Base-by-base conservation (phyloP, 208 protist genomes). In the Wallacemonas sp. region DNA sequence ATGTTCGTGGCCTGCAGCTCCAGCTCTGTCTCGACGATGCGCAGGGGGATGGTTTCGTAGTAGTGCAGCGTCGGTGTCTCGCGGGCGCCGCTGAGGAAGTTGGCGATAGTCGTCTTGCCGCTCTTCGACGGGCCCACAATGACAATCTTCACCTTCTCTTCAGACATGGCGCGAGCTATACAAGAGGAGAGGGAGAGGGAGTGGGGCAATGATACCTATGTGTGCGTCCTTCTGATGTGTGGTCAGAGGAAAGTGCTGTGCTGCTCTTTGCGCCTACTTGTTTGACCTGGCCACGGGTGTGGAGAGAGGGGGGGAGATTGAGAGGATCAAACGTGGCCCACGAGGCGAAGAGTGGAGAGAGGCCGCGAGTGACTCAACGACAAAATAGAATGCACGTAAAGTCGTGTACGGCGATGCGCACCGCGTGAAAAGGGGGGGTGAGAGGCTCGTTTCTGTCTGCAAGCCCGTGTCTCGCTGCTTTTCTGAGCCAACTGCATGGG, bases 21-120 rank as follows among this genome's bases (percentile, higher is more conserved):
- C 13, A 91, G 37, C 46, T 96, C 89, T 33, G 82, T 87, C 73
- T 97, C 93, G 8, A 95, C 61, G n/a, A 97, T 93, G 61, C 93
- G 81, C n/a, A 96, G 67, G 1, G 88, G 87, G 33, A 67, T 75
- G 32, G 93, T 97, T 38, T 89, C 82, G 62, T 89, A 86, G 74
- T 97, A 97, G 30, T 83, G 78, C 58, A 63, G 77, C 36, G 73
- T 91, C 0, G 91, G 82, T 17, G 78, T 93, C 46, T 95, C 90
- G 19, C 90, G 84, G 4, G 73, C 84, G 46, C 81, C 82, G 38
- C 77, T 77, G 32, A 97, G 71, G 64, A 93, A 96, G 69, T 96
- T 87, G 4, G 81, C 75, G 24, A 97, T 55, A 34, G 85, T 87
- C 8, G 76, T 90, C 68, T 97, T 97, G 29, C 92, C 92, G 62